Evolutionary conservation across 2,329 filamentous ascomycete species (phyloP).

Genomic region (Cryphonectria japonica): DNA sequence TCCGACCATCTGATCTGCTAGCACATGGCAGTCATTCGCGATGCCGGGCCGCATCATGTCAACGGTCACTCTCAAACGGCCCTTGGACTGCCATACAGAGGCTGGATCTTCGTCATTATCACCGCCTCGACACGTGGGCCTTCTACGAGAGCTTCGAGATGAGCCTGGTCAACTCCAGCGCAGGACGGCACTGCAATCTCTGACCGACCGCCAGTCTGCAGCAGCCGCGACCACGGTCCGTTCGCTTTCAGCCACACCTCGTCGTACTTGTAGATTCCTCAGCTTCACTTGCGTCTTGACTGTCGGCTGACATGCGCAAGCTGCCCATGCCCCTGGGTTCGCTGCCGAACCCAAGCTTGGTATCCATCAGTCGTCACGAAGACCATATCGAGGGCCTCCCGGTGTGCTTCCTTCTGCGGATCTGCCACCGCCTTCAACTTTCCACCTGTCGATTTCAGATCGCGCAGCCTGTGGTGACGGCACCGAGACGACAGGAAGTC

Average conservation of each 20-base stretch:
- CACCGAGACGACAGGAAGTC: conserved; percentile 8
- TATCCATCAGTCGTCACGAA: neutral
- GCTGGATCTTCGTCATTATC: neutral
- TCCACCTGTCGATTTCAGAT: neutral
- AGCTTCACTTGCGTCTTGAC: neutral
- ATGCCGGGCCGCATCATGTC: neutral
- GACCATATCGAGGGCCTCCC: neutral
- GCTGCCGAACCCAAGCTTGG: neutral
- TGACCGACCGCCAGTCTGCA: neutral
- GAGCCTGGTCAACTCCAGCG: neutral
- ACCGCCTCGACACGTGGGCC: neutral
- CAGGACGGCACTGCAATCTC: neutral
- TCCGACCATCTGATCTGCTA: neutral
- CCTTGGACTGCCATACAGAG: neutral
- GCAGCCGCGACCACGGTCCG: neutral
- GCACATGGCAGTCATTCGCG: neutral
- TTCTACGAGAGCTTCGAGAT: neutral
- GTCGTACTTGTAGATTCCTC: neutral
- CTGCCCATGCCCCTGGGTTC: neutral
- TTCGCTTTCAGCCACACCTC: neutral
- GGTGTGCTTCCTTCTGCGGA: no score
- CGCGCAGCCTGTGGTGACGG: conserved; percentile 7
- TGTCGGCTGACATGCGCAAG: neutral
- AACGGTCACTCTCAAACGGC: neutral
- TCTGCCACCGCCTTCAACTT: neutral